Percentiles rank a stretch among this genome's conserved stretches.
phyloP scores from a whole-genome alignment of 441 rosid genomes.

The Erysimum pusillum region DNA sequence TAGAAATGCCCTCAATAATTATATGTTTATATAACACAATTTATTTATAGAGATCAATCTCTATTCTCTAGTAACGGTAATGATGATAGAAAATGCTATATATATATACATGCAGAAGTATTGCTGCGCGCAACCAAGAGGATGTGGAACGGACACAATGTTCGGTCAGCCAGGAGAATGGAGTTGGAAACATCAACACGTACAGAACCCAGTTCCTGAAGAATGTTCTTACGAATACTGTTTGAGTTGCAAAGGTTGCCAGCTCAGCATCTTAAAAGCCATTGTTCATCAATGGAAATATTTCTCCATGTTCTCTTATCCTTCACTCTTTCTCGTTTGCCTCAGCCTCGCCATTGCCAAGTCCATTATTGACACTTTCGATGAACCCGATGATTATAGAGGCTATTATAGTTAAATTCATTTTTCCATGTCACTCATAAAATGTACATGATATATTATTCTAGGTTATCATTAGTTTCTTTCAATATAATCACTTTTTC shows the following conservation, averaged over 20 bases:
- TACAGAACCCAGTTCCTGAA: slow-evolving; percentile 28
- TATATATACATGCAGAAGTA: slow-evolving; percentile 25
- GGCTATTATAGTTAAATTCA: slow-evolving; percentile 32
- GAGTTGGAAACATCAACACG: slow-evolving; percentile 44
- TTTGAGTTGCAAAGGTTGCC: slow-evolving; percentile 41
- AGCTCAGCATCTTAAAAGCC: slow-evolving; percentile 44
- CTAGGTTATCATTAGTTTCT: slow-evolving; percentile 13
- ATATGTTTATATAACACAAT: not conserved
- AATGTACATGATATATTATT: not conserved
- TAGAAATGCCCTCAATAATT: too few relatives aligned
- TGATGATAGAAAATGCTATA: not conserved
- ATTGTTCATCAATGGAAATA: slow-evolving; percentile 44
- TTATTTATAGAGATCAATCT: not conserved
- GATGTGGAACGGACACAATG: slow-evolving; percentile 41
- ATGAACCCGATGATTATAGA: slow-evolving; percentile 33
- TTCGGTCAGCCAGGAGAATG: slow-evolving; percentile 42
- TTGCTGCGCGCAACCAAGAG: slow-evolving; percentile 43
- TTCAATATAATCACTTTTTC: not conserved
- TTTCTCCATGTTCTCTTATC: slow-evolving; percentile 36
- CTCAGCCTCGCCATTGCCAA: slow-evolving; percentile 38
- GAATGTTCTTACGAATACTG: slow-evolving; percentile 41
- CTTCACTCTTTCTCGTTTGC: slow-evolving; percentile 28
- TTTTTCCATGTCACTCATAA: not conserved
- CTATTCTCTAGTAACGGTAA: not conserved
- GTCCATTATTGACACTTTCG: slow-evolving; percentile 12